Percentiles rank a stretch among this genome's conserved stretches.
Conservation (phyloP, 2,329 filamentous ascomycete genomes). For the Trichoderma sp. region DNA sequence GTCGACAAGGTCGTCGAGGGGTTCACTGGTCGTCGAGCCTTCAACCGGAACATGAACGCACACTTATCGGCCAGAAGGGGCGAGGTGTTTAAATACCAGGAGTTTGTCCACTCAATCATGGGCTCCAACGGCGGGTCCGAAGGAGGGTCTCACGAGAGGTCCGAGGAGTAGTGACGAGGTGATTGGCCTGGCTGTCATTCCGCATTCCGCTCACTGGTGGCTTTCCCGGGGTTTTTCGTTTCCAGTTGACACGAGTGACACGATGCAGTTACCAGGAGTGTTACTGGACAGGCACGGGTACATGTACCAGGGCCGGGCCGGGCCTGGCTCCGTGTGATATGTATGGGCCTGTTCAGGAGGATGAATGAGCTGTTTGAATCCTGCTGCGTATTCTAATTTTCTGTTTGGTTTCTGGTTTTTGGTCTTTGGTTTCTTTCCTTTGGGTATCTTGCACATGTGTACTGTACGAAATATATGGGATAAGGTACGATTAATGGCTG, state of each 20-base stretch:
- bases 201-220: constrained; percentile 1
- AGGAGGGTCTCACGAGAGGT: constrained; percentile 29
- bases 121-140: constrained; percentile 48
- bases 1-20: constrained; percentile 85
- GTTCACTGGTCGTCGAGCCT: constrained; percentile 80
- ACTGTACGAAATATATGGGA: constrained; percentile 11
- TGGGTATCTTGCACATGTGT: constrained; percentile 4
- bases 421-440: neutral
- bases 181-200: neutral
- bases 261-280: constrained; percentile 5
- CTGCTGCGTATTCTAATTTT: neutral
- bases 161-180: constrained; percentile 25
- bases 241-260: constrained; percentile 15
- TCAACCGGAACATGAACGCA: constrained; percentile 61
- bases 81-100: constrained; percentile 90
- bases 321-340: neutral
- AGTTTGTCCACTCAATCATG: constrained; percentile 75
- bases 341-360: neutral
- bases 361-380: neutral
- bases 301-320: neutral
- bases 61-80: constrained; percentile 62
- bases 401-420: neutral
- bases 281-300: neutral
- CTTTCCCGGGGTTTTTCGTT: neutral
- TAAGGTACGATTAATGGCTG: neutral